A percentile compares a stretch with the other conserved stretches of the same genome.
phyloP scores from a whole-genome alignment of 169 alveolate genomes.

The Plasmodium gonderi region DNA sequence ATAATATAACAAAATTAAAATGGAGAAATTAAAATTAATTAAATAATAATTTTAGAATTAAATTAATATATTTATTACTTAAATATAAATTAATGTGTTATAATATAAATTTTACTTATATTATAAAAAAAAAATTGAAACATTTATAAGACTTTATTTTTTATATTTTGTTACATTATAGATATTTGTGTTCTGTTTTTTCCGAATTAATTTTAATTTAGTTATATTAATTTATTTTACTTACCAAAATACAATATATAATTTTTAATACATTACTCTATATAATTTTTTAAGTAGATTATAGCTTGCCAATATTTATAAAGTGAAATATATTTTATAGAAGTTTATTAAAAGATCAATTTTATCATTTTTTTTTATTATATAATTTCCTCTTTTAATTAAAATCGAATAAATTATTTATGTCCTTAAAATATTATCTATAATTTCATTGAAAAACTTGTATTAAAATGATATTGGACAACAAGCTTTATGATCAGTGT shows the following conservation, averaged over 20 bases:
- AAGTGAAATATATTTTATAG: background rate
- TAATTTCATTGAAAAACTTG: background rate
- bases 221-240: background rate
- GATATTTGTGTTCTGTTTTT: background rate
- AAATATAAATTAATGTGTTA: too few relatives aligned
- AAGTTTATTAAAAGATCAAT: background rate
- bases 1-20: background rate
- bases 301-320: background rate
- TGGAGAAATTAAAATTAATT: background rate
- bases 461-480: background rate
- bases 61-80: background rate
- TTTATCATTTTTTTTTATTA: background rate
- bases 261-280: background rate
- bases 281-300: background rate
- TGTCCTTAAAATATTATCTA: background rate
- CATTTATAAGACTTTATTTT: background rate
- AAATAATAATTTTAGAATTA: background rate
- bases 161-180: background rate
- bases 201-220: background rate
- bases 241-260: background rate
- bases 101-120: background rate
- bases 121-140: background rate
- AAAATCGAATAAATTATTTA: background rate
- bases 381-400: background rate
- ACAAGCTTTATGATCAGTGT: background rate